phyloP scores from a whole-genome alignment of 306 rosid species.

The Prunus mume region DNA sequence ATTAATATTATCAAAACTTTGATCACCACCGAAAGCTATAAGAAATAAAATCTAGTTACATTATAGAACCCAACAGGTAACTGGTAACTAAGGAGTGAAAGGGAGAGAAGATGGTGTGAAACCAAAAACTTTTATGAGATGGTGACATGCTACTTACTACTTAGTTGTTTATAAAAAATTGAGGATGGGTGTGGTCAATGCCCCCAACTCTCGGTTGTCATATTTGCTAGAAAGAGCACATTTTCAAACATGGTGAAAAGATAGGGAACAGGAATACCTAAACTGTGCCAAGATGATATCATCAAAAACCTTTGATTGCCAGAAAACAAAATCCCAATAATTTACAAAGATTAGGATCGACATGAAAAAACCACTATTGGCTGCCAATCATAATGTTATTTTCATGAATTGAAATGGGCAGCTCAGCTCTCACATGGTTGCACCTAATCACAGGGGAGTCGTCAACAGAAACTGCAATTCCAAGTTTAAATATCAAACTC shows the following conservation, averaged over 20 bases:
- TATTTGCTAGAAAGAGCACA: background rate
- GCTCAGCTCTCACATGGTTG: too few relatives aligned
- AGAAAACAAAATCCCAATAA: background rate
- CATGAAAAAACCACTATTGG: background rate
- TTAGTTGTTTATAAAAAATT: background rate
- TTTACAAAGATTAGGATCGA: too few relatives aligned
- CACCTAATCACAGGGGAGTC: too few relatives aligned
- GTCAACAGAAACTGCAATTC: too few relatives aligned
- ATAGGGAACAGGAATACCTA: background rate
- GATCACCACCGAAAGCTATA: too few relatives aligned
- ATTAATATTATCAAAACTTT: too few relatives aligned
- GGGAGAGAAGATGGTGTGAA: background rate
- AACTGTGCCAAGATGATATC: background rate
- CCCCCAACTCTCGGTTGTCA: background rate
- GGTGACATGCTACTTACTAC: background rate
- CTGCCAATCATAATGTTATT: background rate
- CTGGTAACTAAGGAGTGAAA: background rate
- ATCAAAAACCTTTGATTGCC: background rate
- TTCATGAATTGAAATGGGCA: background rate
- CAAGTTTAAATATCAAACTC: too few relatives aligned
- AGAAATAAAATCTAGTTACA: too few relatives aligned
- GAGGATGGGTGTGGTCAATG: background rate
- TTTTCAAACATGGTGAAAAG: background rate
- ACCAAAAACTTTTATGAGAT: background rate
- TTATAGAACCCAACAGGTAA: too few relatives aligned